Percentiles rank a stretch among this genome's conserved stretches.
Conservation (phyloP, 192 early-diverging fungal species). For the Rhizophagus sp. region DNA sequence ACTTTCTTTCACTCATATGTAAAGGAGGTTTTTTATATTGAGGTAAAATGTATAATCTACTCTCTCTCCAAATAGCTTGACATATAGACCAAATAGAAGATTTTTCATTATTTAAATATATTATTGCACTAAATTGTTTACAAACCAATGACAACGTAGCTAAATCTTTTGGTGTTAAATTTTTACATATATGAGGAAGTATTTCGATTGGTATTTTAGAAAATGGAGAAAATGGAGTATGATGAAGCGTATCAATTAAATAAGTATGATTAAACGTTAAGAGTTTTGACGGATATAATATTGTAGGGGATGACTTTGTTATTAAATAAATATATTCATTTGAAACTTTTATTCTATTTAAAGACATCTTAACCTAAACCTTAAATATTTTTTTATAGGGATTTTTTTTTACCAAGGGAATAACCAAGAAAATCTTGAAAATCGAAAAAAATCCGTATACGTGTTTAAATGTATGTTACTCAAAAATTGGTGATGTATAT, state of each 20-base stretch:
- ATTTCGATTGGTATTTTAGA: not conserved
- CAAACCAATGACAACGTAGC: not conserved
- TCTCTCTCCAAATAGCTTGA: not conserved
- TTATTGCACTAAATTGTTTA: not conserved
- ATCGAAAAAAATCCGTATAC: too few species aligned
- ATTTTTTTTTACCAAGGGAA: too few species aligned
- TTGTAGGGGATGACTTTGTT: not conserved
- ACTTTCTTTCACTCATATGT: not conserved
- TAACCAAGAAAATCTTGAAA: too few species aligned
- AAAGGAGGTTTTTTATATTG: not conserved
- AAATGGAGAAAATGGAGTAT: not conserved
- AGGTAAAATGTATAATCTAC: not conserved
- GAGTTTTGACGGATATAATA: not conserved
- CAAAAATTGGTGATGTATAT: too few species aligned
- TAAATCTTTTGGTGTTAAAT: not conserved
- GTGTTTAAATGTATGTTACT: too few species aligned
- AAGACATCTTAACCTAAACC: not conserved
- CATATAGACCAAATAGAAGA: not conserved
- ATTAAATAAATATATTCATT: not conserved
- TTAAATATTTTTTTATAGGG: not conserved
- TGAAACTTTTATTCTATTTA: not conserved
- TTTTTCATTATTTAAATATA: not conserved
- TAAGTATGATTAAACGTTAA: not conserved
- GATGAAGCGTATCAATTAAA: not conserved
- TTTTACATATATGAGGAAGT: not conserved